Evolutionary conservation across 1,284 basidiomycete species (phyloP).

Genomic region (Pseudozyma flocculosa): DNA sequence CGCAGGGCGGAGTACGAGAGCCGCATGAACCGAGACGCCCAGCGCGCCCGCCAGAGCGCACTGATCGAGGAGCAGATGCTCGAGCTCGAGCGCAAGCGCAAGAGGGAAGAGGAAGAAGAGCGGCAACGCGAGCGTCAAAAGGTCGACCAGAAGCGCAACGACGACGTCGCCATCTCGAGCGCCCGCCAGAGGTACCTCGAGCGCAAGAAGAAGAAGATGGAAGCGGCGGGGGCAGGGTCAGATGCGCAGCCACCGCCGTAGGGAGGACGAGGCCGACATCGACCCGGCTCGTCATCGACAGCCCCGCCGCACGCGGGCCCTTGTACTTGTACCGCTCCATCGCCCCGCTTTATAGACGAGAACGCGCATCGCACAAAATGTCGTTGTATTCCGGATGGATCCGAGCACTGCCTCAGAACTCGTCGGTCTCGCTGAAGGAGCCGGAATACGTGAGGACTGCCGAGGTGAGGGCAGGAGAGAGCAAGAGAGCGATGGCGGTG

Average conservation of each 20-base stretch:
- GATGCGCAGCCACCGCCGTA: too few relatives aligned
- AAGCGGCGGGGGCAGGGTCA: constrained; percentile 65
- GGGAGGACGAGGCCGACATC: too few relatives aligned
- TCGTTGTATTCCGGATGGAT: too few relatives aligned
- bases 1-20: constrained; percentile 30
- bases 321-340: too few relatives aligned
- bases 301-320: too few relatives aligned
- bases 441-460: constrained; percentile 48
- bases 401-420: constrained; percentile 23
- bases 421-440: constrained; percentile 50
- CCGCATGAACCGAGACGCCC: constrained; percentile 33
- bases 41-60: constrained; percentile 29
- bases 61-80: constrained; percentile 47
- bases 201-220: constrained; percentile 55
- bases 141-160: constrained; percentile 30
- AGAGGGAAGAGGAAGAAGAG: constrained; percentile 21
- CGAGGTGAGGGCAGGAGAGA: not conserved
- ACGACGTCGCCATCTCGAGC: constrained; percentile 23
- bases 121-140: constrained; percentile 11
- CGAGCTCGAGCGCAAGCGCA: constrained; percentile 30
- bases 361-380: too few relatives aligned
- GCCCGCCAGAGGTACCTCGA: constrained; percentile 57
- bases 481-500: constrained; percentile 7
- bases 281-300: too few relatives aligned
- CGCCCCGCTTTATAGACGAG: too few relatives aligned